Evolutionary conservation across 345 rosid species (phyloP).

Genomic region (Dimocarpus longan): DNA sequence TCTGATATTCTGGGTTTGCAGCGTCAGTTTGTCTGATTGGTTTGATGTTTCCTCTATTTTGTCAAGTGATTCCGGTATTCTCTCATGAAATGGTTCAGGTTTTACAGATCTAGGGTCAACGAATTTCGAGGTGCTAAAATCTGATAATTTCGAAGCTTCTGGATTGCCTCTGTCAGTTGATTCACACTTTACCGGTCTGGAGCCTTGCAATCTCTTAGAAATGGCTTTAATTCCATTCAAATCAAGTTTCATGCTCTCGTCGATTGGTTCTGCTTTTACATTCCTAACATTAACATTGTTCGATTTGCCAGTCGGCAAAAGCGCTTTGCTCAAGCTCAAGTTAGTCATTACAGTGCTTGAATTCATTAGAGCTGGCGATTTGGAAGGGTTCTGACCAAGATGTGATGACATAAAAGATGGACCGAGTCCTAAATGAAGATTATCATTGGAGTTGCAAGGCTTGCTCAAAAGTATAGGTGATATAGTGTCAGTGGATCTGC

Average conservation of each 20-base stretch:
- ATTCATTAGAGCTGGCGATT: conserved; percentile 31
- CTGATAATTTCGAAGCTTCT: conserved; percentile 27
- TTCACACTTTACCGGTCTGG: conserved; percentile 50
- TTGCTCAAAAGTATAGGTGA: conserved; percentile 26
- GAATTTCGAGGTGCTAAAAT: conserved; percentile 26
- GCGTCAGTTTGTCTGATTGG: conserved; percentile 25
- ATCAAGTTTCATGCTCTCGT: conserved; percentile 41
- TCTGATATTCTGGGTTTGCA: conserved; percentile 14
- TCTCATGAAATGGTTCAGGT: conserved; percentile 49
- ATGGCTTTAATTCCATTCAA: conserved; percentile 21
- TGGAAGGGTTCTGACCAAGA: conserved; percentile 28
- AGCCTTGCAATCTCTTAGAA: conserved; percentile 15
- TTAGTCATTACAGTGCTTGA: conserved; percentile 19
- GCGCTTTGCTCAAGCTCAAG: conserved; percentile 21
- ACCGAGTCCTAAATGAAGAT: conserved; percentile 60
- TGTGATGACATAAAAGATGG: conserved; percentile 32
- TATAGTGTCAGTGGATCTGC: conserved; percentile 23
- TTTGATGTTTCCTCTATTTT: conserved; percentile 33
- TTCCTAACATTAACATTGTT: conserved; percentile 28
- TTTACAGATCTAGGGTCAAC: conserved; percentile 44
- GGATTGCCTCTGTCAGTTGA: conserved; percentile 31
- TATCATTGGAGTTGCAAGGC: conserved; percentile 31
- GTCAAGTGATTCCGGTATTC: conserved; percentile 29
- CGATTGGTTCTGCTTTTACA: conserved; percentile 65
- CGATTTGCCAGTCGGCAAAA: conserved; percentile 27